Conservation (phyloP, 441 rosid species). For the Adansonia grandidieri region DNA sequence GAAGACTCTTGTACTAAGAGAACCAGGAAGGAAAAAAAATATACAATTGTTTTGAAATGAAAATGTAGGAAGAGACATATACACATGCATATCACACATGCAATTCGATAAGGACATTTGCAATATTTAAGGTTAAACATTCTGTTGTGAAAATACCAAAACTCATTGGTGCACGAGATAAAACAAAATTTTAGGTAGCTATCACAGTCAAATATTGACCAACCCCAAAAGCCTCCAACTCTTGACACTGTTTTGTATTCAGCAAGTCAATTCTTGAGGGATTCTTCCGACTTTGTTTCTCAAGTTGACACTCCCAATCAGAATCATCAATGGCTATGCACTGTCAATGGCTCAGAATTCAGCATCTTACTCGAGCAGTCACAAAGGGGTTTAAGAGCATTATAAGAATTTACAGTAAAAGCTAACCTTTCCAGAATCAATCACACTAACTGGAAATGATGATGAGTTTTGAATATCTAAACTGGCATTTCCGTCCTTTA, state of each 20-base stretch:
- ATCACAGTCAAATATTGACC: slow-evolving; percentile 26
- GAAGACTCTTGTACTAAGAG: slow-evolving; percentile 4
- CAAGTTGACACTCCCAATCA: slow-evolving; percentile 58
- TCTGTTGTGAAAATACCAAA: background rate
- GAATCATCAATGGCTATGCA: slow-evolving; percentile 42
- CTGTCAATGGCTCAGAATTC: slow-evolving; percentile 41
- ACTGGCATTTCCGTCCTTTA: slow-evolving; percentile 35
- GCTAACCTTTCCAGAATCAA: slow-evolving; percentile 70
- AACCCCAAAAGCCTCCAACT: slow-evolving; percentile 63
- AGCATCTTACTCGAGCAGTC: background rate
- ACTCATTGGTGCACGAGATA: background rate
- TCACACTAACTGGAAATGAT: slow-evolving; percentile 60
- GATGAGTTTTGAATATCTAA: slow-evolving; percentile 49
- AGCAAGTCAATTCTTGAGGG: slow-evolving; percentile 69
- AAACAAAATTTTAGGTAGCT: background rate
- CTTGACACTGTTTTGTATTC: slow-evolving; percentile 46
- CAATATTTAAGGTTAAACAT: background rate
- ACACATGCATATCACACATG: background rate
- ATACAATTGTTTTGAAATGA: background rate
- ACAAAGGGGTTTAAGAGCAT: background rate
- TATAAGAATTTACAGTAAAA: background rate
- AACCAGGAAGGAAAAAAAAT: background rate
- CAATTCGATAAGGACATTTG: background rate
- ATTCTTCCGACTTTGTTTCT: slow-evolving; percentile 46
- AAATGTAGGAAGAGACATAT: background rate